Evolutionary conservation across 805 yeast species (phyloP), one percentile per base, ranked within the genome.

Genomic region (Kregervanrija delftensis): DNA sequence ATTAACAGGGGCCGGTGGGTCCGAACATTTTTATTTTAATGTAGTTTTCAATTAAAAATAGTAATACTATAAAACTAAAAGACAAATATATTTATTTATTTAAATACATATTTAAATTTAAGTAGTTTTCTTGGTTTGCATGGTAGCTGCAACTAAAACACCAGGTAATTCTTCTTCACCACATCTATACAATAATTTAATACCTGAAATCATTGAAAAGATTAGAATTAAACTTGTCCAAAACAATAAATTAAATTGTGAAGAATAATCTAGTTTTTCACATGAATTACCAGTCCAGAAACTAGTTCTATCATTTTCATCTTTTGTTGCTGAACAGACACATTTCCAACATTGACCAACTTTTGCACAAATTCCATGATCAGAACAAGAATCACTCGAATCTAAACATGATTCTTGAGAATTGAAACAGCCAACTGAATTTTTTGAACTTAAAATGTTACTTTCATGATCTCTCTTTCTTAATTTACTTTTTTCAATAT

Each of bases 151-250:
- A 49, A 73, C 75, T 53, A 83, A 72, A 30, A 81, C 79, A 17
- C 87, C 86, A 13, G 89, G 88, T 49, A 83, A 70, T 37, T 80
- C 76, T 51, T 79, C 83, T 52, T 63, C 62, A 14, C 86, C 89
- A 48, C 80, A 67, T 33, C 68, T 58, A 45, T 63, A 59, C 58
- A 83, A 63, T 46, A 83, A 69, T 53, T 73, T 71, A 48, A 81
- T 61, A 35, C 83, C 85, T 4, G 61, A 63, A 34, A 63, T 76
- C 39, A 78, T 64, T 15, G 76, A 61, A 9, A 67, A 62, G 33
- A 70, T 40, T 42, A 81, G 60, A 3, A 71, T 74, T 11, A 83
- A 50, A 11, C 74, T 63, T 2, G 86, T 72, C 88, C 91, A 84
- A 54, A 83, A 73, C 51, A 84, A 69, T 55, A 85, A 70, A 57